Percentiles rank a stretch among this genome's conserved stretches.
Evolutionary conservation across 179 eudicot genomes (phyloP).

Genomic region (Drosera spatulata): DNA sequence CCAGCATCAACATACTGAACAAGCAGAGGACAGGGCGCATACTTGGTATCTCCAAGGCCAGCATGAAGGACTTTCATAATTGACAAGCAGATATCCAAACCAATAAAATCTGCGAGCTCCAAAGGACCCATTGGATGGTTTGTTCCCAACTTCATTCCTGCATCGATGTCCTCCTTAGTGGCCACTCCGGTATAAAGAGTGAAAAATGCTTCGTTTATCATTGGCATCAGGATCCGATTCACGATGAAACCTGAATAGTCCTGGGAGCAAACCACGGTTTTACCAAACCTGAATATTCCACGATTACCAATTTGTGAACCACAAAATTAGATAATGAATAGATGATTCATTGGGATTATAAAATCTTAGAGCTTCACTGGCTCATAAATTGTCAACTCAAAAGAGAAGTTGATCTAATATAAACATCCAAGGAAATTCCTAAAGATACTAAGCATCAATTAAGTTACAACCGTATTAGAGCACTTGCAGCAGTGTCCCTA

Average conservation of each 20-base stretch:
- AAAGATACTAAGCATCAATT: no score
- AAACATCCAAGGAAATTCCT: no score
- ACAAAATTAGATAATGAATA: no score
- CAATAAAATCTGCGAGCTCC: constrained; percentile 85
- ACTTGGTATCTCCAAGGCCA: constrained; percentile 72
- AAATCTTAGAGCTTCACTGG: no score
- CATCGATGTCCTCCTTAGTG: constrained; percentile 81
- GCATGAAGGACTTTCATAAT: constrained; percentile 67
- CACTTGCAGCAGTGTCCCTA: no score
- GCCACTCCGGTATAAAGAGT: constrained; percentile 81
- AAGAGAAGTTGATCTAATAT: no score
- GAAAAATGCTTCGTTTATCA: constrained; percentile 85
- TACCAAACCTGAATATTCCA: constrained; percentile 53
- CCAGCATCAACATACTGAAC: constrained; percentile 88
- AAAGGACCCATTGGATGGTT: constrained; percentile 93
- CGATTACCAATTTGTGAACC: no score
- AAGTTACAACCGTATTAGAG: no score
- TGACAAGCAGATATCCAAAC: constrained; percentile 79
- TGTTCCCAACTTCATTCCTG: constrained; percentile 87
- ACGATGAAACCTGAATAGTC: constrained; percentile 82
- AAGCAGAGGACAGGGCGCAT: constrained; percentile 84
- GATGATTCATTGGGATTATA: no score
- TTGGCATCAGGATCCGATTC: constrained; percentile 82
- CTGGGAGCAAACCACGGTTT: constrained; percentile 64
- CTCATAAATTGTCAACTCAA: no score